A percentile compares a stretch with the other conserved stretches of the same genome.
Conservation (phyloP, 2,329 filamentous ascomycete genomes). For the Sporothrix brasiliensis region DNA sequence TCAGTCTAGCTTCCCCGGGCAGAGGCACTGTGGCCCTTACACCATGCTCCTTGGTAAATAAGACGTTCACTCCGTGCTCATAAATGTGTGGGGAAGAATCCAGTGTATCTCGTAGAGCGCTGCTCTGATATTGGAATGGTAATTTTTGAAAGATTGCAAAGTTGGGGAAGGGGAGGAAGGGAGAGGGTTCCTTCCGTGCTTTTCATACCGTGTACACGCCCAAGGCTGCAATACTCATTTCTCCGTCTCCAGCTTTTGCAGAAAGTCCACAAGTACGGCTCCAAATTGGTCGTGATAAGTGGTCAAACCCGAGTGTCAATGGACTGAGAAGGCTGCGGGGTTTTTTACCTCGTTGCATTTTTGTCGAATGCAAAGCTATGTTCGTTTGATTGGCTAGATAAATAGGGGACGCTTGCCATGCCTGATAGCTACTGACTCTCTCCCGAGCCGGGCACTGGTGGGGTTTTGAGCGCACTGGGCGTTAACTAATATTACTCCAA, state of each 20-base stretch:
- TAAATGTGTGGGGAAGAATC: too few species aligned
- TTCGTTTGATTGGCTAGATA: constrained; percentile 28
- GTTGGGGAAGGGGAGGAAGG: too few species aligned
- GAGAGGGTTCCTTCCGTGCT: background rate
- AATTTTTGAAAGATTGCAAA: background rate
- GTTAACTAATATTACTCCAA: too few species aligned
- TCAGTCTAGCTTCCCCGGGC: background rate
- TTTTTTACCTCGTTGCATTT: constrained; percentile 28
- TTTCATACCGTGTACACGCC: background rate
- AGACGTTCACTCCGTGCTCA: background rate
- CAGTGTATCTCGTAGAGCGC: background rate
- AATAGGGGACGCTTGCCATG: too few species aligned
- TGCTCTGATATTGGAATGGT: background rate
- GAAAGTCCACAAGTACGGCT: background rate
- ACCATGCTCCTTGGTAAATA: background rate
- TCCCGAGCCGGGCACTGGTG: too few species aligned
- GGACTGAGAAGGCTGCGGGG: constrained; percentile 28
- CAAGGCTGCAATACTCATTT: background rate
- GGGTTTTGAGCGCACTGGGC: too few species aligned
- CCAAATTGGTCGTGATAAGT: constrained; percentile 7
- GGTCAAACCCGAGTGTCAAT: background rate
- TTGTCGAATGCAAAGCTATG: background rate
- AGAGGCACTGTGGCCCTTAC: background rate
- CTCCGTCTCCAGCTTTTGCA: background rate
- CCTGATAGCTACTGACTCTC: background rate